Evolutionary conservation across 768 basidiomycete species (phyloP).

Genomic region (Inosperma sp.): DNA sequence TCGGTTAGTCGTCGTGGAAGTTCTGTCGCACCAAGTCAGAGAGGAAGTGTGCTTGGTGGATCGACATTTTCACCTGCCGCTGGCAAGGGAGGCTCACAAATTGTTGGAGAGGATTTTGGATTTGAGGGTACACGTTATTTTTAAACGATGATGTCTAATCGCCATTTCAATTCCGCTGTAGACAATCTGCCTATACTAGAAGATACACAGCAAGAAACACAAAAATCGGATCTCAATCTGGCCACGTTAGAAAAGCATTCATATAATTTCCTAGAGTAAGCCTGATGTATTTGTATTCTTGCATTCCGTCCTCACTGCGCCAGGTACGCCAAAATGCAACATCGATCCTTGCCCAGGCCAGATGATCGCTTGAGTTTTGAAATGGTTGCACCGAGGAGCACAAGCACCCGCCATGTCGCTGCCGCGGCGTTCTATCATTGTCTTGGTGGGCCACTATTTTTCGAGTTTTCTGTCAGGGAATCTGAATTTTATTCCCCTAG

Average conservation of each 20-base stretch:
- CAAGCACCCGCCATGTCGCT: slow-evolving; percentile 73
- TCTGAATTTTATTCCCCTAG: slow-evolving; percentile 33
- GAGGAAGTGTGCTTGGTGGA: slow-evolving; percentile 37
- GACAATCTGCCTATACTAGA: slow-evolving; percentile 18
- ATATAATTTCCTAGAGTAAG: slow-evolving; percentile 75
- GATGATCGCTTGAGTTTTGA: slow-evolving; percentile 54
- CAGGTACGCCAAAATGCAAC: slow-evolving; percentile 78
- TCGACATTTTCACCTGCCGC: slow-evolving; percentile 51
- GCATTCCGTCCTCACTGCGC: slow-evolving; percentile 10
- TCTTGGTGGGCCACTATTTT: slow-evolving; percentile 48
- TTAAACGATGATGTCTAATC: not conserved
- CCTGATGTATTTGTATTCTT: not conserved
- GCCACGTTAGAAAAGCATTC: slow-evolving; percentile 70
- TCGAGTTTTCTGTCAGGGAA: slow-evolving; percentile 10
- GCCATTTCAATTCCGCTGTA: slow-evolving; percentile 2
- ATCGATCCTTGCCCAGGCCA: slow-evolving; percentile 49
- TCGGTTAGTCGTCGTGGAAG: slow-evolving; percentile 50
- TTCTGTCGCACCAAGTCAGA: slow-evolving; percentile 47
- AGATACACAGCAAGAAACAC: slow-evolving; percentile 38
- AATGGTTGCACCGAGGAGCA: slow-evolving; percentile 56
- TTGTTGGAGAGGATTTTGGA: slow-evolving; percentile 55
- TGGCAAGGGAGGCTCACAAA: slow-evolving; percentile 38
- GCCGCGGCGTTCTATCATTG: slow-evolving; percentile 84
- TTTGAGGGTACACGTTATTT: slow-evolving; percentile 49
- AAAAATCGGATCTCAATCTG: slow-evolving; percentile 51